Evolutionary conservation across 805 yeast species (phyloP).

Genomic region (Ogataea trehalophila): DNA sequence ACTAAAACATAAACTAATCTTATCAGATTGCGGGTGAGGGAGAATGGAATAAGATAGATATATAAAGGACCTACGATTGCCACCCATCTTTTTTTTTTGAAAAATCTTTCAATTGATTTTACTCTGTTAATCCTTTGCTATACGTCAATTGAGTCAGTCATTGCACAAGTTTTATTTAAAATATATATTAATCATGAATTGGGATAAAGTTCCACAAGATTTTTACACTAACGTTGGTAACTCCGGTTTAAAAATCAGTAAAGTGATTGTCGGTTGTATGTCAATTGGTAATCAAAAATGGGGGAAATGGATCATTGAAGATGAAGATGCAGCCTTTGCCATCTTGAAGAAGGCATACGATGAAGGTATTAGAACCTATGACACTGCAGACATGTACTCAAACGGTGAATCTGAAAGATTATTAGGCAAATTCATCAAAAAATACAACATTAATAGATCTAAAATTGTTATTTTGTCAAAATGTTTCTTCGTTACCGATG

Average conservation of each 20-base stretch:
- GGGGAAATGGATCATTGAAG: constrained; percentile 42
- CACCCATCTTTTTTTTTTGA: no score
- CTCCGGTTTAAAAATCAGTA: constrained; percentile 46
- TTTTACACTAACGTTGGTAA: constrained; percentile 25
- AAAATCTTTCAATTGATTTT: no score
- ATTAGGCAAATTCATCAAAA: constrained; percentile 49
- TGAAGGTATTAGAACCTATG: constrained; percentile 42
- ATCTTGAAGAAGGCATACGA: constrained; percentile 45
- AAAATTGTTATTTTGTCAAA: constrained; percentile 54
- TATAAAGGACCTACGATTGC: no score
- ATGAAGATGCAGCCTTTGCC: constrained; percentile 41
- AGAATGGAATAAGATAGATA: no score
- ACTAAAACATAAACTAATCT: no score
- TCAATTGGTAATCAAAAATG: constrained; percentile 40
- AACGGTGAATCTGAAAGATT: constrained; percentile 45
- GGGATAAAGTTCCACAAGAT: no score
- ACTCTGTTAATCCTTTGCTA: no score
- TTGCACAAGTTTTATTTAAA: no score
- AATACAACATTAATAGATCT: constrained; percentile 48
- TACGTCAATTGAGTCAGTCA: no score
- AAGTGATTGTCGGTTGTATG: constrained; percentile 52
- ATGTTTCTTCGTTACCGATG: constrained; percentile 30
- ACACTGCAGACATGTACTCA: constrained; percentile 46
- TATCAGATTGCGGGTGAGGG: no score
- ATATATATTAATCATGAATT: no score